Conservation (phyloP, 2,329 filamentous ascomycete species). For the Scedosporium boydii region DNA sequence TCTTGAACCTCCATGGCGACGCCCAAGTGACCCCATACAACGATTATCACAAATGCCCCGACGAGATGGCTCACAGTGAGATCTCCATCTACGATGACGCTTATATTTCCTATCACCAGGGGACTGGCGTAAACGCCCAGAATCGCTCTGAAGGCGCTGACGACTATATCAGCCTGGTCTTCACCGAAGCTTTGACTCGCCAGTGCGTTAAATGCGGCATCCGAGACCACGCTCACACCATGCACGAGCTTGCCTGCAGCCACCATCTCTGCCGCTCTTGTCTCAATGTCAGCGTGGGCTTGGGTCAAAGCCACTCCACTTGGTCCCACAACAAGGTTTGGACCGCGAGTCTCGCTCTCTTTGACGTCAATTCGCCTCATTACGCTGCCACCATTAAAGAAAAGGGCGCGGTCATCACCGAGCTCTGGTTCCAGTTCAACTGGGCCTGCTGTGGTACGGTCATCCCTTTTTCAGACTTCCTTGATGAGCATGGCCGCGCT, state of each 20-base stretch:
- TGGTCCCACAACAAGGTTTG: background rate
- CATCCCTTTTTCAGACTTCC: background rate
- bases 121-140: too few relatives aligned
- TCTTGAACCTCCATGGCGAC: background rate
- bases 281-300: background rate
- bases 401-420: background rate
- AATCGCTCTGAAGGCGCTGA: background rate
- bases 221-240: background rate
- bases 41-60: background rate
- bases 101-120: too few relatives aligned
- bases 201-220: background rate
- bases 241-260: background rate
- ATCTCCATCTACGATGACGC: background rate
- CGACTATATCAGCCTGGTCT: background rate
- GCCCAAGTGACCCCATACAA: background rate
- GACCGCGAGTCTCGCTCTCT: background rate
- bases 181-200: background rate
- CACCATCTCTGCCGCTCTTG: background rate
- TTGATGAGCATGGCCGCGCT: background rate
- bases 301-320: background rate
- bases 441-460: constrained; percentile 1
- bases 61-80: background rate
- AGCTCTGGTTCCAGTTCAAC: background rate
- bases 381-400: background rate
- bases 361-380: background rate